These are phyloP conservation scores for Lipomyces lipofer DNA, from an alignment of 805 yeast species.

Conservation along the genomic window DNA sequence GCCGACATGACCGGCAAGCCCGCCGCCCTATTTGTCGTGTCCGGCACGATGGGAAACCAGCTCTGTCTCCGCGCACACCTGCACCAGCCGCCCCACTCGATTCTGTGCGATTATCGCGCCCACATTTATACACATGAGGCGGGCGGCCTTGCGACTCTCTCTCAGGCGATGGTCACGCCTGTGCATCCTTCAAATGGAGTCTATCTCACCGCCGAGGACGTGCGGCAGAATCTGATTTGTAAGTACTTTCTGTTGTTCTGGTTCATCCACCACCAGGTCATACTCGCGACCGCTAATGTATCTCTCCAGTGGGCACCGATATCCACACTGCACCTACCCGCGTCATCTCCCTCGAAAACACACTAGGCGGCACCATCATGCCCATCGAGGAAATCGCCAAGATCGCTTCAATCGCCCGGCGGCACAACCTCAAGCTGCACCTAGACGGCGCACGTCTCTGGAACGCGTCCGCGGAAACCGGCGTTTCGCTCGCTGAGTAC, in stretches of 20 bases:
- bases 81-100: slow-evolving; percentile 79
- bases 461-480: slow-evolving; percentile 79
- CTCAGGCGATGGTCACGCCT: slow-evolving; percentile 89
- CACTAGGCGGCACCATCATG: slow-evolving; percentile 76
- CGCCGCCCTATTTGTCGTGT: slow-evolving; percentile 78
- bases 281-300: slow-evolving; percentile 35
- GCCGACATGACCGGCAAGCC: slow-evolving; percentile 74
- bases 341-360: slow-evolving; percentile 82
- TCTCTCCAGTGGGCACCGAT: slow-evolving; percentile 67
- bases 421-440: slow-evolving; percentile 62
- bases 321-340: slow-evolving; percentile 88
- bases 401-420: slow-evolving; percentile 69
- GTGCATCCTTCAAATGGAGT: slow-evolving; percentile 65
- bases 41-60: slow-evolving; percentile 91
- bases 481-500: slow-evolving; percentile 65
- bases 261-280: no score
- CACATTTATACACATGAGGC: slow-evolving; percentile 86
- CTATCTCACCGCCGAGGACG: slow-evolving; percentile 78
- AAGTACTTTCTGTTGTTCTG: slow-evolving; percentile 36
- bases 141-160: slow-evolving; percentile 84
- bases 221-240: slow-evolving; percentile 50
- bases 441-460: slow-evolving; percentile 95
- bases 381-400: slow-evolving; percentile 76
- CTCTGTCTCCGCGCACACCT: slow-evolving; percentile 76
- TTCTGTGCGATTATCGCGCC: slow-evolving; percentile 81